phyloP scores from a whole-genome alignment of 2,329 filamentous ascomycete genomes.

The Scedosporium dehoogii region DNA sequence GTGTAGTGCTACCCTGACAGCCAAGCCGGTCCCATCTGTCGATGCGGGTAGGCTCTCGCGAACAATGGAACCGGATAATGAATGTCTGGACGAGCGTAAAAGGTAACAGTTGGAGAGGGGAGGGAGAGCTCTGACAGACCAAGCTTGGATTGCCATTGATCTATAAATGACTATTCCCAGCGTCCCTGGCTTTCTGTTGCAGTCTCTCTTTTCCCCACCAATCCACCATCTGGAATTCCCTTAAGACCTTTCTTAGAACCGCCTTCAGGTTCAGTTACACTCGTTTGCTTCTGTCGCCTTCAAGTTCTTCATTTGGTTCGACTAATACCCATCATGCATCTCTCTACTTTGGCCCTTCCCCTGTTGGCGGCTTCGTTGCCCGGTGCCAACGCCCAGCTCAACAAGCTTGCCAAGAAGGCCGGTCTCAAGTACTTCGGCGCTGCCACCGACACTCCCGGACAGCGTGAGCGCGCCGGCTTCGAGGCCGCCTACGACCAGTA shows the following conservation, averaged over 20 bases:
- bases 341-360: slow-evolving; percentile 13
- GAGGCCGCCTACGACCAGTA: slow-evolving; percentile 44
- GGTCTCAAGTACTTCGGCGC: slow-evolving; percentile 52
- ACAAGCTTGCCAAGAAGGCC: slow-evolving; percentile 38
- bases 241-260: neutral
- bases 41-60: neutral
- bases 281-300: neutral
- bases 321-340: slow-evolving; percentile 12
- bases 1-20: neutral
- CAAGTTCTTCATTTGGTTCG: neutral
- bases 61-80: neutral
- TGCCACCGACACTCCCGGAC: slow-evolving; percentile 41
- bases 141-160: neutral
- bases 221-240: neutral
- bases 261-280: neutral
- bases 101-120: neutral
- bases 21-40: neutral
- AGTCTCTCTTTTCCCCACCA: neutral
- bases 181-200: neutral
- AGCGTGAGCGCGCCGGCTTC: slow-evolving; percentile 31
- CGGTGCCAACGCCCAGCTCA: slow-evolving; percentile 25
- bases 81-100: too few relatives aligned
- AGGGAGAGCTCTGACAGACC: neutral
- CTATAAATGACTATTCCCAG: neutral
- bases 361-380: slow-evolving; percentile 19